Percentiles rank a stretch among this genome's conserved stretches.
These are phyloP conservation scores for Paramecium octaurelia DNA, from an alignment of 73 alveolate genomes.

Conservation along the genomic window DNA sequence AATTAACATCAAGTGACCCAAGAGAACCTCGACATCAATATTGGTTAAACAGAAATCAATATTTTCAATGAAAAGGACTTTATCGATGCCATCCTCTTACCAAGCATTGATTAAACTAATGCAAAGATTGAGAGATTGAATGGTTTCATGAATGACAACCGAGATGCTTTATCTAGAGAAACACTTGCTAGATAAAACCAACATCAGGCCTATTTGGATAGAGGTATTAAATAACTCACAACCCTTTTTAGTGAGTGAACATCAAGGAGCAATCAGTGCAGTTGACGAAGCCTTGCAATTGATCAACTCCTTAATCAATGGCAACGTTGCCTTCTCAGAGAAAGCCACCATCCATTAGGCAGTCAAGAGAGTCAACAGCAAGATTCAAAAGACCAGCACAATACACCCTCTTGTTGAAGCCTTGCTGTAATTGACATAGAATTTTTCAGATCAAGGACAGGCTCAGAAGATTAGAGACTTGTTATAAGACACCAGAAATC, in stretches of 20 bases:
- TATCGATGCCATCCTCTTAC: not conserved
- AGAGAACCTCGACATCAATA: not conserved
- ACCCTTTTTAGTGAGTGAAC: conserved; percentile 12
- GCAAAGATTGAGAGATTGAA: not conserved
- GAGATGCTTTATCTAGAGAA: conserved; percentile 15
- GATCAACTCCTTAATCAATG: not conserved
- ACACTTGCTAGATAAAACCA: not conserved
- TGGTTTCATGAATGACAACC: conserved; percentile 6
- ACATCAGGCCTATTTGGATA: conserved; percentile 1
- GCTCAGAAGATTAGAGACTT: not conserved
- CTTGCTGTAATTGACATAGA: not conserved
- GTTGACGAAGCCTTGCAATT: conserved; percentile 25
- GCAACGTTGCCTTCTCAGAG: conserved; percentile 10
- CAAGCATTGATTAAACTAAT: not conserved
- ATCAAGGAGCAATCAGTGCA: not conserved
- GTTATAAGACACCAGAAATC: conserved; percentile 15
- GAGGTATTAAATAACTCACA: not conserved
- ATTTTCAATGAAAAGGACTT: not conserved
- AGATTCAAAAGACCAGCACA: not conserved
- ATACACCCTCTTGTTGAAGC: not conserved
- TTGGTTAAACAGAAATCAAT: conserved; percentile 20
- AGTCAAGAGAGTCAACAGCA: not conserved
- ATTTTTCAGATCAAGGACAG: not conserved
- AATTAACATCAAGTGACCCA: not conserved
- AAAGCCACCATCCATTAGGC: not conserved